Percentiles rank a stretch among this genome's conserved stretches.
Conservation (phyloP, 176 grass and related monocot genomes). For the Tuctoria greenei region DNA sequence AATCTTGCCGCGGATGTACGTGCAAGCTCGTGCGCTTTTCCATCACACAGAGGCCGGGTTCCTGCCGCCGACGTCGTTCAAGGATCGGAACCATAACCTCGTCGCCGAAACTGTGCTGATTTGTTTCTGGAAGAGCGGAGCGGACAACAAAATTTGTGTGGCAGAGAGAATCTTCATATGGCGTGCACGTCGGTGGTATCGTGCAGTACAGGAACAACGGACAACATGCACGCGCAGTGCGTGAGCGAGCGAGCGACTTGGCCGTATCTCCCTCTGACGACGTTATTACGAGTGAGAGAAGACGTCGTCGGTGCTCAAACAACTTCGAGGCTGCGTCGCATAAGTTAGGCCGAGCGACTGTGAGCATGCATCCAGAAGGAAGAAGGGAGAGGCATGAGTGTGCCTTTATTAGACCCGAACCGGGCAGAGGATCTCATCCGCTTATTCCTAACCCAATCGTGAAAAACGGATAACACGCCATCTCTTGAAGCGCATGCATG, state of each 20-base stretch:
- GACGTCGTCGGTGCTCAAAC: not conserved
- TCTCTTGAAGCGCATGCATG: not conserved
- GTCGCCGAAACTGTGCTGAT: not conserved
- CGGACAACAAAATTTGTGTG: not conserved
- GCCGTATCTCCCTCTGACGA: no score
- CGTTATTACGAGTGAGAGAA: no score
- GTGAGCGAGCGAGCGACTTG: no score
- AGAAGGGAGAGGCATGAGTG: not conserved
- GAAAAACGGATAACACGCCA: not conserved
- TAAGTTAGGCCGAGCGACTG: not conserved
- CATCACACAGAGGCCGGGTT: not conserved
- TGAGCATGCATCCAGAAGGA: not conserved
- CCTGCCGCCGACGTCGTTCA: not conserved
- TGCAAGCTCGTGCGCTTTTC: not conserved
- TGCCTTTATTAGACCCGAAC: constrained; percentile 1
- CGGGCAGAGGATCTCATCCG: not conserved
- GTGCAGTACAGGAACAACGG: not conserved
- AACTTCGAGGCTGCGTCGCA: no score
- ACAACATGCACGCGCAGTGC: not conserved
- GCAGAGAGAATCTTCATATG: not conserved
- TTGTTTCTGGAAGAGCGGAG: not conserved
- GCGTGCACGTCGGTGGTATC: not conserved
- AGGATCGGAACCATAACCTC: not conserved
- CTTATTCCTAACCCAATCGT: not conserved
- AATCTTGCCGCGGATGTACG: constrained; percentile 1